These are phyloP conservation scores for Erythrophleum ivorense DNA, from an alignment of 331 rosid species.

Conservation along the genomic window DNA sequence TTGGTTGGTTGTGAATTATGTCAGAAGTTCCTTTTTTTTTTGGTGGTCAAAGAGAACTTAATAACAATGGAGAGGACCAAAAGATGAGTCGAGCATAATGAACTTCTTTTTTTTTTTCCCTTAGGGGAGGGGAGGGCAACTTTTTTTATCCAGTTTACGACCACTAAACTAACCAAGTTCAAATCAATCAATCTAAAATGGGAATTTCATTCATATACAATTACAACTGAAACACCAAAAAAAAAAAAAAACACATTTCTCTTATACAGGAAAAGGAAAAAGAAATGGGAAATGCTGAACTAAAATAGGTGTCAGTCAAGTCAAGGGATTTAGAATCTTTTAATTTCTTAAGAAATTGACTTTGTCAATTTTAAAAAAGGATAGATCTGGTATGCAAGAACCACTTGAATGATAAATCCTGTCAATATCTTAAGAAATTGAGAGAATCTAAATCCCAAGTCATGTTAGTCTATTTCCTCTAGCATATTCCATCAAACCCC, in stretches of 20 bases:
- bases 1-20: neutral
- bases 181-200: constrained; percentile 25
- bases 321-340: neutral
- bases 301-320: constrained; percentile 42
- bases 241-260: constrained; percentile 24
- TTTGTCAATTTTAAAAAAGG: neutral
- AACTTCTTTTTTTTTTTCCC: neutral
- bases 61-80: neutral
- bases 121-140: neutral
- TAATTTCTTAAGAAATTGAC: neutral
- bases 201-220: constrained; percentile 40
- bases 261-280: constrained; percentile 31
- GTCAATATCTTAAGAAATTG: neutral
- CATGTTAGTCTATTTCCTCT: constrained; percentile 46
- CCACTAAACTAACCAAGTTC: neutral
- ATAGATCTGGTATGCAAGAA: neutral
- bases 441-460: neutral
- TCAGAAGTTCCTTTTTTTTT: neutral
- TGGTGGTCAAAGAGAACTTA: neutral
- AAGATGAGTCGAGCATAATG: neutral
- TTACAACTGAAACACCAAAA: constrained; percentile 1
- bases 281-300: constrained; percentile 29
- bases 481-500: constrained; percentile 41
- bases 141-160: constrained; percentile 30
- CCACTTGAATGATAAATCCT: neutral